Evolutionary conservation across 225 moss, liverwort and hornwort genomes (phyloP).

Genomic region (Bryum argenteum): DNA sequence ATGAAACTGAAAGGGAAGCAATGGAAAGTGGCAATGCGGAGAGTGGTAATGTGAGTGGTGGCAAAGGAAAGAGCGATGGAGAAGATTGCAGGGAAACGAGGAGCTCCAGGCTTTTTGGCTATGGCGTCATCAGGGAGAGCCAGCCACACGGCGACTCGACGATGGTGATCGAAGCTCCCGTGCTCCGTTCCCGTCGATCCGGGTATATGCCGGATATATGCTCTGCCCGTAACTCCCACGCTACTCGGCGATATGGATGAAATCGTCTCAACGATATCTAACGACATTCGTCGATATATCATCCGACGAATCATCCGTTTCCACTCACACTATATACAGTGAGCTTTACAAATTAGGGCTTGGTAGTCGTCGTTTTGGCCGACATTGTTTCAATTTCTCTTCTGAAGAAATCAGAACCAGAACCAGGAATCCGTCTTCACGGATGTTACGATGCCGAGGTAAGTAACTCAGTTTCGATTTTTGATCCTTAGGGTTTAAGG

Average conservation of each 20-base stretch:
- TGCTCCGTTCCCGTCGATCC: background rate
- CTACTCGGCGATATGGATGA: background rate
- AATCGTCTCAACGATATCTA: too few relatives aligned
- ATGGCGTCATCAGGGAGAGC: conserved; percentile 40
- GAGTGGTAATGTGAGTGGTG: background rate
- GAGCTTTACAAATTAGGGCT: too few relatives aligned
- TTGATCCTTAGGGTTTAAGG: background rate
- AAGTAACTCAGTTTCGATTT: background rate
- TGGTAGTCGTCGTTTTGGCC: too few relatives aligned
- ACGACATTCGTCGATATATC: too few relatives aligned
- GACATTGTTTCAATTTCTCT: too few relatives aligned
- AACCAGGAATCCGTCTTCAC: too few relatives aligned
- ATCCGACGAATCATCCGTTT: too few relatives aligned
- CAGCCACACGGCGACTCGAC: conserved; percentile 19
- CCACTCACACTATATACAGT: too few relatives aligned
- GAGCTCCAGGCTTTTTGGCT: conserved; percentile 28
- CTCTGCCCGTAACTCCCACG: conserved; percentile 7
- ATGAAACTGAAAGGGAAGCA: background rate
- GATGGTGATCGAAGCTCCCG: conserved; percentile 19
- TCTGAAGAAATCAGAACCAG: too few relatives aligned
- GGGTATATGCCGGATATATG: conserved; percentile 10
- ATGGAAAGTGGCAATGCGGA: background rate
- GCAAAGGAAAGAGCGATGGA: background rate
- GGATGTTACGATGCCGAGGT: conserved; percentile 39
- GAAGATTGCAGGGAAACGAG: background rate